Percentiles rank a stretch among this genome's conserved stretches.
These are phyloP conservation scores for Phaffia tasmanica DNA, from an alignment of 768 basidiomycete species.

Conservation along the genomic window DNA sequence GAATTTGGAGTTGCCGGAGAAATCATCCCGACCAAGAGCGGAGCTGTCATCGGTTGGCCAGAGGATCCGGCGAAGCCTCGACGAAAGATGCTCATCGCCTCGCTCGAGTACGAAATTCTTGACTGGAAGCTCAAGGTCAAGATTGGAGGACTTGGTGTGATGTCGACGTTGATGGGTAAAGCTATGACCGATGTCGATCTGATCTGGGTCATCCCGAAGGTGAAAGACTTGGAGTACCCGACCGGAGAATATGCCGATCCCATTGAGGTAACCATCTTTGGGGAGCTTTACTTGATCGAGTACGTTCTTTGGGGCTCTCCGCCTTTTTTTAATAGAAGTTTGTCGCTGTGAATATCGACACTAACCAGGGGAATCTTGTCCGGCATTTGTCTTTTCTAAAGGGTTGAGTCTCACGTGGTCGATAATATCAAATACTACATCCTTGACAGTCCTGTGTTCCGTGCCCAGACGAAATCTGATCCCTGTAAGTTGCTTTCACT, in stretches of 20 bases:
- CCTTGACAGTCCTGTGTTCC: slow-evolving; percentile 89
- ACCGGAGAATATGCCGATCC: slow-evolving; percentile 82
- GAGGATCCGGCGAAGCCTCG: slow-evolving; percentile 75
- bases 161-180: slow-evolving; percentile 95
- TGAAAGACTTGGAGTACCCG: slow-evolving; percentile 88
- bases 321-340: background rate
- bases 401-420: slow-evolving; percentile 74
- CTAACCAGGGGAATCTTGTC: background rate
- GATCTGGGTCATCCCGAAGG: slow-evolving; percentile 87
- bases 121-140: slow-evolving; percentile 98
- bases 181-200: slow-evolving; percentile 95
- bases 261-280: slow-evolving; percentile 92
- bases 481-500: slow-evolving; percentile 44
- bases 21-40: slow-evolving; percentile 37
- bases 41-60: slow-evolving; percentile 70
- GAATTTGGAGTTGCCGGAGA: slow-evolving; percentile 41
- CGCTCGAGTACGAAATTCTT: slow-evolving; percentile 89
- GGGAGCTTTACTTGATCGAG: slow-evolving; percentile 88
- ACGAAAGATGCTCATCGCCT: slow-evolving; percentile 79
- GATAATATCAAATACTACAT: slow-evolving; percentile 95
- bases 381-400: background rate
- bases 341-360: background rate
- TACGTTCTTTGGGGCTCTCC: background rate
- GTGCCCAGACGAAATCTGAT: slow-evolving; percentile 89
- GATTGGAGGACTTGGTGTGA: slow-evolving; percentile 93